Evolutionary conservation across 352 stramenopile species (phyloP), one percentile per base, ranked within the genome.

Genomic region (Vaucheria bursata): DNA sequence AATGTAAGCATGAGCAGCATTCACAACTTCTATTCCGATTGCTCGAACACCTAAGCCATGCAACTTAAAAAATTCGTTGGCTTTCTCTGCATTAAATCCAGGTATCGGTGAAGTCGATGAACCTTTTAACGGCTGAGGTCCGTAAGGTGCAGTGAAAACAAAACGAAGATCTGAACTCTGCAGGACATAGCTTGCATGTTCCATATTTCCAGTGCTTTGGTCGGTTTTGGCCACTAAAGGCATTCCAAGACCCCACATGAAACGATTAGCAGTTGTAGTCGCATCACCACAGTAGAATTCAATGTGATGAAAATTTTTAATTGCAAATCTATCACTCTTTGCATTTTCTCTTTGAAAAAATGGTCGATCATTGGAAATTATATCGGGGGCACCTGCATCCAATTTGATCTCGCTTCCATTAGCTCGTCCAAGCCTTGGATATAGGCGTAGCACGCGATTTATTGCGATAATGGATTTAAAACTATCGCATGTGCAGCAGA

Each of bases 81-180:
- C 89, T 25, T 87, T 87, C 39, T 71, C 45, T 0, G 76, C 74
- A 68, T 92, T 80, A 77, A 90, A 95, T 32, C 87, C 87, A 8
- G 88, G 88, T 18, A 83, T 34, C 31, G 78, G 78, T 18, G 77
- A 77, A 32, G 67, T 25, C 25, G 73, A 76, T n/a, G n/a, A n/a
- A n/a, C n/a, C n/a, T n/a, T n/a, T n/a, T n/a, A n/a, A n/a, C 8
- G 34, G 8, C 18, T n/a, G 1, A 2, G 45, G 35, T 73, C 37
- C 33, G 4, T 95, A 95, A 25, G 91, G 91, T 25, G 91, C 91
- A 70, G 90, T 94, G 86, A 94, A 93, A 40, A 93, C 87, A 71
- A 96, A 86, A 67, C 86, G 88, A 50, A 95, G 81, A 2, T 94
- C 87, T 74, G 87, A 85, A 68, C 88, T 93, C 69, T 90, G 84